Percentiles rank a stretch among this genome's conserved stretches.
phyloP scores from a whole-genome alignment of 1,139 yeast species.

The Blastobotrys petasosporus region DNA sequence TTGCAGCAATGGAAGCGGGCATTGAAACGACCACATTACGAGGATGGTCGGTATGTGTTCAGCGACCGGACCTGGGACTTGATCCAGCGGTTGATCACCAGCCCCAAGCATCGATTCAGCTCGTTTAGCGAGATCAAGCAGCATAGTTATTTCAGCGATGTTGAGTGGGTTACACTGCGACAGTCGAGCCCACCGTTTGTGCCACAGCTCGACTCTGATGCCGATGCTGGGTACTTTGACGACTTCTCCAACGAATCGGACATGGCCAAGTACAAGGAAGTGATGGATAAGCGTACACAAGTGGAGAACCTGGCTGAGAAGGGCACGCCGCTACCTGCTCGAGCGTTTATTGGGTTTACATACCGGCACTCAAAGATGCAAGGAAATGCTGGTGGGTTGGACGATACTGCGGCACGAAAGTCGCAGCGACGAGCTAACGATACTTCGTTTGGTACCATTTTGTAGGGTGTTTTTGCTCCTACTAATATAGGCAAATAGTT shows the following conservation, averaged over 20 bases:
- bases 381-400: conserved; percentile 15
- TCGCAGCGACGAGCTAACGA: conserved; percentile 12
- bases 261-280: conserved; percentile 97
- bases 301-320: conserved; percentile 76
- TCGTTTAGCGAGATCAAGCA: conserved; percentile 74
- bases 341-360: conserved; percentile 92
- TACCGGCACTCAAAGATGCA: conserved; percentile 58
- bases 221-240: conserved; percentile 98
- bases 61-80: conserved; percentile 97
- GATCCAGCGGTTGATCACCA: conserved; percentile 66
- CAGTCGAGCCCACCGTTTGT: conserved; percentile 78
- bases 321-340: conserved; percentile 46
- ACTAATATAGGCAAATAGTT: no score
- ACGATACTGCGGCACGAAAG: conserved; percentile 14
- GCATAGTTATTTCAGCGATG: conserved; percentile 77
- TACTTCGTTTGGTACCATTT: conserved; percentile 25
- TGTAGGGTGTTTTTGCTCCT: conserved; percentile 12
- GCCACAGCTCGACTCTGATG: conserved; percentile 93
- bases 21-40: conserved; percentile 83
- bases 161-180: conserved; percentile 70
- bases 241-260: conserved; percentile 95
- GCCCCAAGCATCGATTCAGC: conserved; percentile 67
- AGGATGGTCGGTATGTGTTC: conserved; percentile 85
- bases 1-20: conserved; percentile 90
- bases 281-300: conserved; percentile 80